Evolutionary conservation across 495 filamentous ascomycete genomes (phyloP), one percentile per base, ranked within the genome.

Genomic region (Lichenothelia convexa): DNA sequence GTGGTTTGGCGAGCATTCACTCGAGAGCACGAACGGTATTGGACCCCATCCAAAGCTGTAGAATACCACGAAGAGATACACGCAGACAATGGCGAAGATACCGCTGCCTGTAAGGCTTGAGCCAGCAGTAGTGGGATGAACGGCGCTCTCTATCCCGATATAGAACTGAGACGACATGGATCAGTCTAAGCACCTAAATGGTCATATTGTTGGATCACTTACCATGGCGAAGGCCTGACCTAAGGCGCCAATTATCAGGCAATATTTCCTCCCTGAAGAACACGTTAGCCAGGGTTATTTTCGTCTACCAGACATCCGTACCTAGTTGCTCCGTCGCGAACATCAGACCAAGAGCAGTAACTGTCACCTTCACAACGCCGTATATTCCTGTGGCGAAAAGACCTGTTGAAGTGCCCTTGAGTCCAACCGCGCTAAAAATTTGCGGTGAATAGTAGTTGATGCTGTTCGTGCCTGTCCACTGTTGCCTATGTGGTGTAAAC

Each of bases 141-240:
- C 71, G 36, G 77, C 73, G 5, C 81, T 63, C 48, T 86, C 80
- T n/a, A 87, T 58, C 8, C 80, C 79, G 41, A 86, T 76, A 50
- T 85, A 81, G 45, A 80, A 69, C n/a, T n/a, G n/a, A n/a, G n/a
- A n/a, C n/a, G n/a, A n/a, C n/a, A n/a, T n/a, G n/a, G n/a, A n/a
- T n/a, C n/a, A n/a, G n/a, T n/a, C n/a, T n/a, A n/a, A n/a, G n/a
- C n/a, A n/a, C n/a, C n/a, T n/a, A n/a, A n/a, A n/a, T n/a, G n/a
- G n/a, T n/a, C n/a, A n/a, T n/a, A n/a, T n/a, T n/a, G n/a, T n/a
- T n/a, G n/a, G n/a, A n/a, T n/a, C n/a, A n/a, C n/a, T n/a, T n/a
- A n/a, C n/a, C 73, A 83, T 84, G 43, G 65, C 64, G n/a, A 75
- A 54, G 2, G 63, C 70, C 54, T 32, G 30, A 17, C 30, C 30